Conservation (phyloP, 495 filamentous ascomycete genomes). For the Penicillium pulvis region DNA sequence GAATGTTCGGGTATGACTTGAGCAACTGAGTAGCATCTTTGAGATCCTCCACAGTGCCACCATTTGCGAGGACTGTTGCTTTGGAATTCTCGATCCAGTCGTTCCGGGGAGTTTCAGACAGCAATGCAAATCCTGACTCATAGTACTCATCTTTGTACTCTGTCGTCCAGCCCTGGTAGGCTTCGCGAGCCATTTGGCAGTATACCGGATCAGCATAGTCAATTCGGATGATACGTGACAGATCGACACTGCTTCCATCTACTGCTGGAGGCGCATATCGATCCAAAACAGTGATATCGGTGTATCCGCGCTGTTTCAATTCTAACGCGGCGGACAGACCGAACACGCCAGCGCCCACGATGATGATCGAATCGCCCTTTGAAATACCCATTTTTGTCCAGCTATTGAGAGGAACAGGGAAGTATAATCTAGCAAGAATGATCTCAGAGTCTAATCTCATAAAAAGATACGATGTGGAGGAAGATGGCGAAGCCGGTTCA, state of each 20-base stretch:
- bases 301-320: constrained; percentile 29
- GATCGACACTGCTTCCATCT: constrained; percentile 63
- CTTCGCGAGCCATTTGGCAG: constrained; percentile 60
- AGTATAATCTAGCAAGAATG: not conserved
- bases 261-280: constrained; percentile 54
- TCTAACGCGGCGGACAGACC: constrained; percentile 34
- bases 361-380: constrained; percentile 36
- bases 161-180: constrained; percentile 65
- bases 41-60: constrained; percentile 27
- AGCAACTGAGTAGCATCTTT: constrained; percentile 23
- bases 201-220: constrained; percentile 73
- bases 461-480: constrained; percentile 12
- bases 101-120: constrained; percentile 30
- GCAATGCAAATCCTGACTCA: constrained; percentile 31
- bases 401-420: not conserved
- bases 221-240: constrained; percentile 66
- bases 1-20: constrained; percentile 28
- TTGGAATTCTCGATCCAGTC: constrained; percentile 28
- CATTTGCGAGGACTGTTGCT: constrained; percentile 21
- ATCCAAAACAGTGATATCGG: constrained; percentile 52
- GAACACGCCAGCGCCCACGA: constrained; percentile 40
- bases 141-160: constrained; percentile 31
- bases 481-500: constrained; percentile 10
- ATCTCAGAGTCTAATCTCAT: not conserved
- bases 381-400: constrained; percentile 21